Percentiles rank a stretch among this genome's conserved stretches.
Conservation (phyloP, 805 yeast genomes). For the Yarrowia hollandica region DNA sequence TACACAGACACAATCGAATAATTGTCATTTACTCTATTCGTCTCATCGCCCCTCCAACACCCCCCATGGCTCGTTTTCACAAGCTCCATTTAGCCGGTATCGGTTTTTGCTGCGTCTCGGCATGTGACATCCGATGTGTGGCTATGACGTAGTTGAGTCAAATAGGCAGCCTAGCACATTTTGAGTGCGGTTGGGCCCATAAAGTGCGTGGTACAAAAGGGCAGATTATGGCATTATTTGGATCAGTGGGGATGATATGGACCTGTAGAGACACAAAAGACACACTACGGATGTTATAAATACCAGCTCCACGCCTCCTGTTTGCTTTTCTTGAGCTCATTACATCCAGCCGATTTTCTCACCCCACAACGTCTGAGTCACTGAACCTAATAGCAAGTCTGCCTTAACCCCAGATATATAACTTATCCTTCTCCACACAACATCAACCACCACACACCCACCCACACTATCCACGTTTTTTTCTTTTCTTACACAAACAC, state of each 20-base stretch:
- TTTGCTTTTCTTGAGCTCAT: not conserved
- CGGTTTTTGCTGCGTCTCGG: constrained; percentile 22
- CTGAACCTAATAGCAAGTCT: constrained; percentile 16
- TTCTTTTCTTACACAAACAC: not conserved
- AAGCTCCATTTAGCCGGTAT: no score
- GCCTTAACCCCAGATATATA: constrained; percentile 26
- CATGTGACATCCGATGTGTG: constrained; percentile 22
- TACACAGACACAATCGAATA: no score
- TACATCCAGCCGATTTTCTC: not conserved
- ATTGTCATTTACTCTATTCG: no score
- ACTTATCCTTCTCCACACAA: constrained; percentile 23
- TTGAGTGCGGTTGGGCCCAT: not conserved
- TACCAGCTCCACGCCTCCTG: not conserved
- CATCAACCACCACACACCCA: not conserved
- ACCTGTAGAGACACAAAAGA: not conserved
- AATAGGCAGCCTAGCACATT: not conserved
- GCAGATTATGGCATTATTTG: not conserved
- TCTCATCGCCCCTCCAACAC: no score
- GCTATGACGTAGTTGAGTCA: constrained; percentile 15
- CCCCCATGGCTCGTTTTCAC: no score
- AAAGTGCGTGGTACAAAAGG: no score
- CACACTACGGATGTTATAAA: not conserved
- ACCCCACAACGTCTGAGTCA: constrained; percentile 25
- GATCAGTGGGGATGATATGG: not conserved
- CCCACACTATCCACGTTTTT: not conserved